Evolutionary conservation across 768 basidiomycete genomes (phyloP), one percentile per base, ranked within the genome.

Genomic region (Hirschioporus abietinus): DNA sequence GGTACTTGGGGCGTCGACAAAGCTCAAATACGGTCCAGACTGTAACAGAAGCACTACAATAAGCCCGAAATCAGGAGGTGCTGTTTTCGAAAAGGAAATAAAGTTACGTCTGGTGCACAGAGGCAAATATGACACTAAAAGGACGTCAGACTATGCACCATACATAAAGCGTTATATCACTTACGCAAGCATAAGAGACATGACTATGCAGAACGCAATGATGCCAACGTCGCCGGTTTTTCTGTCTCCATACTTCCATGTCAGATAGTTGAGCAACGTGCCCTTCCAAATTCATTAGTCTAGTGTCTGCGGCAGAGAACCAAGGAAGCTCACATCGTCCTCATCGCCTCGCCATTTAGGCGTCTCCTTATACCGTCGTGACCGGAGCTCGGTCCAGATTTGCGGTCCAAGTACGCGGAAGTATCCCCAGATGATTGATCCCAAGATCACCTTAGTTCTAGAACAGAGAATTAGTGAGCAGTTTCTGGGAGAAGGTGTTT

Each of bases 1-100:
- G 63, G 63, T 75, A 77, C 52, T 76, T 72, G 17, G 76, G 76
- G 2, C 73, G 74, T 18, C 66, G 63, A 3, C 73, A 71, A 10
- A 77, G 70, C 42, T 77, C 75, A 66, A 73, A 78, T 9, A 77
- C 63, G 5, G 77, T 74, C 76, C 76, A 78, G 20, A 77, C 75
- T 7, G 72, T 72, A 2, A 78, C 76, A 58, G 74, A 72, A 10
- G 76, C 75, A 1, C 76, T 77, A 68, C 7, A 61, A 10, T 5
- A 20, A 27, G 36, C 57, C 17, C 10, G 52, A 4, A 35, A 58
- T 66, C 23, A 61, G 25, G 17, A 25, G 9, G 36, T 26, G 1
- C 36, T 1, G 30, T 2, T 30, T 30, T 30, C 36, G 20, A 10
- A 63, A n/a, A 24, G 63, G 26, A 35, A 36, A 42, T 2, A 66